phyloP scores from a whole-genome alignment of 2,329 filamentous ascomycete genomes.

The Albifimbria verrucaria region DNA sequence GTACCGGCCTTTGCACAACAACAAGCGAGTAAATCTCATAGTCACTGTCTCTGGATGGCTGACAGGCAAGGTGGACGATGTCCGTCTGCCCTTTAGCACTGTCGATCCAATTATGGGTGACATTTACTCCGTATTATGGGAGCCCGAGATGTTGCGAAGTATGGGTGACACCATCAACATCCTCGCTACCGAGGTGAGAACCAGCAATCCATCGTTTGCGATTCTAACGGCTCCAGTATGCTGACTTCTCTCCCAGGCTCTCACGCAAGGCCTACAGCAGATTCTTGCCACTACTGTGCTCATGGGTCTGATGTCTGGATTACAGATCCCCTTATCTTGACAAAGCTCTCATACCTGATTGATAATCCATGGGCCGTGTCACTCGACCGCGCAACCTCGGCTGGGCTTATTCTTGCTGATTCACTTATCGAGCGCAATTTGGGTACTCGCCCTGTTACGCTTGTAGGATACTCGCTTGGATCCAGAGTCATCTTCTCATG shows the following conservation, averaged over 20 bases:
- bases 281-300: slow-evolving; percentile 87
- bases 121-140: slow-evolving; percentile 94
- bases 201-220: neutral
- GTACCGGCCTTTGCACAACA: slow-evolving; percentile 94
- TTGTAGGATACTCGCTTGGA: slow-evolving; percentile 92
- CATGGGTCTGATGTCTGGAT: slow-evolving; percentile 83
- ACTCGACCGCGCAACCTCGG: slow-evolving; percentile 80
- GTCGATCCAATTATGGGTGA: slow-evolving; percentile 98
- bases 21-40: slow-evolving; percentile 94
- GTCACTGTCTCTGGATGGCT: slow-evolving; percentile 97
- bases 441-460: slow-evolving; percentile 84
- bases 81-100: slow-evolving; percentile 91
- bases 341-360: slow-evolving; percentile 92
- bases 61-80: slow-evolving; percentile 96
- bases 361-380: slow-evolving; percentile 99
- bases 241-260: slow-evolving; percentile 54
- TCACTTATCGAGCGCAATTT: slow-evolving; percentile 89
- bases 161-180: slow-evolving; percentile 99
- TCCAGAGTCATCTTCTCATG: slow-evolving; percentile 91
- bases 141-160: slow-evolving; percentile 94
- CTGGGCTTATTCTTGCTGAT: slow-evolving; percentile 90
- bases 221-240: too few species aligned
- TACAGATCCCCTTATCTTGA: slow-evolving; percentile 91
- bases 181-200: slow-evolving; percentile 84
- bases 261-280: slow-evolving; percentile 95